A percentile compares a stretch with the other conserved stretches of the same genome.
Conservation (phyloP, 306 rosid species). For the Lathyrus tuberosus region DNA sequence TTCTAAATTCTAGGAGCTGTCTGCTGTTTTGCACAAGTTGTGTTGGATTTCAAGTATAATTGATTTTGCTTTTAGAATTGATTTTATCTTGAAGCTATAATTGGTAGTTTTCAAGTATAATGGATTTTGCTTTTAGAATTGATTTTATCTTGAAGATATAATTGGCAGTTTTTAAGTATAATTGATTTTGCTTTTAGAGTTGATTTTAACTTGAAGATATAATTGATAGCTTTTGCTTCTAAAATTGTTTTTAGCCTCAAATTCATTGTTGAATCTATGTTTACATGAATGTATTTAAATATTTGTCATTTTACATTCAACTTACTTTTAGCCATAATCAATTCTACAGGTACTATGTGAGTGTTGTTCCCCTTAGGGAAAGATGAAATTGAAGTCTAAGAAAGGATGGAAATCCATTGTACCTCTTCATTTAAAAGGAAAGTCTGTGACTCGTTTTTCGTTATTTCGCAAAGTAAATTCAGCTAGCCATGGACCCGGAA, state of each 20-base stretch:
- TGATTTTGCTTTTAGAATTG: not conserved
- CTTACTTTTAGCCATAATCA: not conserved
- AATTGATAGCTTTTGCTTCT: not conserved
- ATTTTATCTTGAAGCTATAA: too few relatives aligned
- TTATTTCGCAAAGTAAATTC: constrained; percentile 73
- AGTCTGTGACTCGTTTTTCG: constrained; percentile 64
- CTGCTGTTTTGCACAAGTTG: not conserved
- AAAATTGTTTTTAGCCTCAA: not conserved
- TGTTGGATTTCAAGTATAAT: not conserved
- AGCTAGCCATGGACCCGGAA: constrained; percentile 60
- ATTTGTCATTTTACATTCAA: not conserved
- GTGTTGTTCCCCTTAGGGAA: constrained; percentile 39
- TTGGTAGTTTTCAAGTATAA: too few relatives aligned
- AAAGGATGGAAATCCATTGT: constrained; percentile 78
- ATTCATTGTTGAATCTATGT: not conserved
- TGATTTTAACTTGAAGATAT: too few relatives aligned
- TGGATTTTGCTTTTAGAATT: too few relatives aligned
- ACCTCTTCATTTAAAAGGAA: constrained; percentile 76
- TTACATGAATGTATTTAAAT: not conserved
- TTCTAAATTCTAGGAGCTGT: not conserved
- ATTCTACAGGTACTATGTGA: constrained; percentile 41
- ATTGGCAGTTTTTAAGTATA: too few relatives aligned
- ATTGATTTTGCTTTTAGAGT: too few relatives aligned
- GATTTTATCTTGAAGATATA: too few relatives aligned
- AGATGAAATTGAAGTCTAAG: constrained; percentile 77